phyloP scores from a whole-genome alignment of 768 basidiomycete species.

The Mycena epipterygia region DNA sequence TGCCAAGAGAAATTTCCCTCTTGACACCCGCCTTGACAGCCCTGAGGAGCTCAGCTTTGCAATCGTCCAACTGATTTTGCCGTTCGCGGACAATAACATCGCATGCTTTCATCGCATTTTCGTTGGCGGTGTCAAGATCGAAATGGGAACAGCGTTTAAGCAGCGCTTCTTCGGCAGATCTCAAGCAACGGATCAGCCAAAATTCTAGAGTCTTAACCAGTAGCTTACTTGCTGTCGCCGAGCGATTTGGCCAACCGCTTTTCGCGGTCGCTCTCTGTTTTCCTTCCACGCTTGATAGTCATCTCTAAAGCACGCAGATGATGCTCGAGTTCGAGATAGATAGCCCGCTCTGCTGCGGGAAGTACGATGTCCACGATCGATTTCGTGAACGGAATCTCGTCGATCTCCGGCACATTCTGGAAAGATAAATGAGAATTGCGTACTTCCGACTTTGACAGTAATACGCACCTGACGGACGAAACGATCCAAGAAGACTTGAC shows the following conservation, averaged over 20 bases:
- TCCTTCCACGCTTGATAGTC: constrained; percentile 74
- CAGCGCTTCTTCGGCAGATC: constrained; percentile 92
- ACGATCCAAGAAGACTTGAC: constrained; percentile 84
- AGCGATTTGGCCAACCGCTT: constrained; percentile 89
- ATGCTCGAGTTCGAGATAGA: constrained; percentile 95
- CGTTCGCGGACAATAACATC: constrained; percentile 92
- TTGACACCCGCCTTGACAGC: constrained; percentile 76
- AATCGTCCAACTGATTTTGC: constrained; percentile 82
- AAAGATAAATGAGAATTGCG: constrained; percentile 12
- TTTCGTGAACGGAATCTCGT: constrained; percentile 88
- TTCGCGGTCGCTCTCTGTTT: constrained; percentile 88
- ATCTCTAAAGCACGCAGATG: constrained; percentile 93
- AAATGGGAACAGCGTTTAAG: constrained; percentile 97
- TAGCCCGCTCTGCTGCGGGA: constrained; percentile 93
- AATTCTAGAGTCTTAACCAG: not conserved
- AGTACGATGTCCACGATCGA: constrained; percentile 76
- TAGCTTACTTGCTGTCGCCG: constrained; percentile 87
- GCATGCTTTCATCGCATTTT: constrained; percentile 92
- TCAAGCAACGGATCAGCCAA: constrained; percentile 44
- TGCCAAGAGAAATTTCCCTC: constrained; percentile 77
- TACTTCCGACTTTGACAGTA: not conserved
- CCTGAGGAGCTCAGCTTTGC: constrained; percentile 77
- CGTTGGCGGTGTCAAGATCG: constrained; percentile 79
- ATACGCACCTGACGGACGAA: constrained; percentile 89
- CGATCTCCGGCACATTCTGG: constrained; percentile 96